Evolutionary conservation across 345 rosid genomes (phyloP).

Genomic region (Sisymbrium altissimum): DNA sequence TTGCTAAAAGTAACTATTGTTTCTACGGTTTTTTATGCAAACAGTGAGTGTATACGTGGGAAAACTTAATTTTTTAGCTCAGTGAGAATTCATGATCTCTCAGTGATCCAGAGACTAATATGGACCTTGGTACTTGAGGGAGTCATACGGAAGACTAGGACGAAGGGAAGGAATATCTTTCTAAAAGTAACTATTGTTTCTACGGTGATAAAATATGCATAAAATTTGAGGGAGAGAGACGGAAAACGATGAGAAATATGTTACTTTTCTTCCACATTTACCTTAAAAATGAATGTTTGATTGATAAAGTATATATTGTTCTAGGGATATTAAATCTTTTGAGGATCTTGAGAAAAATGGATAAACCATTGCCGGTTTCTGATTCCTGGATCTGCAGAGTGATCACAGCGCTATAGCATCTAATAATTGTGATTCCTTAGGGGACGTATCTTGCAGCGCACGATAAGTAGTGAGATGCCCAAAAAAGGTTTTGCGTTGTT

Average conservation of each 20-base stretch:
- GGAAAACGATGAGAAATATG: background rate
- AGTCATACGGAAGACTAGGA: constrained; percentile 37
- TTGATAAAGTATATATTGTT: background rate
- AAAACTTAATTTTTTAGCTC: constrained; percentile 53
- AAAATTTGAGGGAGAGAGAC: too few species aligned
- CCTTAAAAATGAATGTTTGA: background rate
- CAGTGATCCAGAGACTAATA: constrained; percentile 54
- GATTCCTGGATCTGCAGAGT: background rate
- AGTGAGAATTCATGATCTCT: constrained; percentile 67
- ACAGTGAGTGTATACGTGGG: constrained; percentile 34
- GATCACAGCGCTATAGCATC: background rate
- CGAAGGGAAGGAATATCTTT: too few species aligned
- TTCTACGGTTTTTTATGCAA: background rate
- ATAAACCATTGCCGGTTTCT: constrained; percentile 18
- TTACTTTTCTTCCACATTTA: background rate
- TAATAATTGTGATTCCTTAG: background rate
- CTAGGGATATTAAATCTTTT: constrained; percentile 33
- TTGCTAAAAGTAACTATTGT: background rate
- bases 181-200: too few species aligned
- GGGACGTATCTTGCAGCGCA: constrained; percentile 5
- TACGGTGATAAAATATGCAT: too few species aligned
- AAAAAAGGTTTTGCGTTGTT: constrained; percentile 15
- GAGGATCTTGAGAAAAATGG: constrained; percentile 51
- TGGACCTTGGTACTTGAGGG: constrained; percentile 38
- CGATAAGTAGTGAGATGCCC: background rate